Evolutionary conservation across 305 asterid genomes (phyloP).

Genomic region (Solanum hybrid): DNA sequence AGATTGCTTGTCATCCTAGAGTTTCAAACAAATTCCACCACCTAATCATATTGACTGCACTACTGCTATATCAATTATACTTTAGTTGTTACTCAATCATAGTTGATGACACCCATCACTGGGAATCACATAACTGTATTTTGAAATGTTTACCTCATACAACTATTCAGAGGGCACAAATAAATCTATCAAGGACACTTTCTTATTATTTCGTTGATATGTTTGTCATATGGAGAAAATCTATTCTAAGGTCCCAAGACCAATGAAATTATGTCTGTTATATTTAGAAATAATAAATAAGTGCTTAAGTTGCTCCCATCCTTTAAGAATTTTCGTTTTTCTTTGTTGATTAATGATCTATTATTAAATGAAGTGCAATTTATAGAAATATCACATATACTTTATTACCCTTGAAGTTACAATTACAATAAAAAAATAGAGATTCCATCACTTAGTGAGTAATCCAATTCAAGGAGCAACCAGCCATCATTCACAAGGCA

Average conservation of each 20-base stretch:
- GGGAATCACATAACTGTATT: neutral
- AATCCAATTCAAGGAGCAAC: neutral
- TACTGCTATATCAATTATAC: neutral
- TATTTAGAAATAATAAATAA: neutral
- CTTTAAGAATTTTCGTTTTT: neutral
- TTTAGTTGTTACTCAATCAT: neutral
- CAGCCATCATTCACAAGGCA: neutral
- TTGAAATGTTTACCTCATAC: neutral
- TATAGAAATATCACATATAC: neutral
- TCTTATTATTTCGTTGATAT: neutral
- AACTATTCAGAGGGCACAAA: neutral
- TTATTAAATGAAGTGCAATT: neutral
- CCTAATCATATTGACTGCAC: neutral
- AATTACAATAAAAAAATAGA: neutral
- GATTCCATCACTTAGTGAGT: neutral
- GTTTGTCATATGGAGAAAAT: neutral
- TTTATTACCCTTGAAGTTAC: neutral
- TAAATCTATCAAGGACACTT: neutral
- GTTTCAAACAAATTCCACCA: neutral
- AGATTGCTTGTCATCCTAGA: neutral
- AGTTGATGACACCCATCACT: neutral
- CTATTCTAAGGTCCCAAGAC: neutral
- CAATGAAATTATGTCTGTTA: neutral
- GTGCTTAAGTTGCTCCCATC: neutral
- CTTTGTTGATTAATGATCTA: neutral